Base-by-base conservation (phyloP, 108 stramenopile species). In the Skeletonema marinoi region DNA sequence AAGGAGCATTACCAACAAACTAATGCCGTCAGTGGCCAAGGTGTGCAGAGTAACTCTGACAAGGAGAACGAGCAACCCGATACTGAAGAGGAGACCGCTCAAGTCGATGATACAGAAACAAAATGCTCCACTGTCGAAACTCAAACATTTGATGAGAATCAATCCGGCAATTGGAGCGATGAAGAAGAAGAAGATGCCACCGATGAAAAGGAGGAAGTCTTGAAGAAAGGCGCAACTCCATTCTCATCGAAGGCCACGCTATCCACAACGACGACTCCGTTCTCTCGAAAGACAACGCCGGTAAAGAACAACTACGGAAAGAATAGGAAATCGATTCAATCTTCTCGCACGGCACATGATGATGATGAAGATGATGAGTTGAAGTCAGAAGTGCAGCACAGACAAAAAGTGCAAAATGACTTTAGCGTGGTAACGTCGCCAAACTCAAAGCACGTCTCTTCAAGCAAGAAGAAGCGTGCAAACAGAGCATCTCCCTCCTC, bases 231-330 rank as follows among this genome's bases (percentile, higher is more conserved):
- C 25, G 54, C 54, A 8, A 56, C 54, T 56, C 54, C 54, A 25
- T 56, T 56, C 54, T 56, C 54, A 10, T 56, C 54, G 8, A 56
- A 56, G 54, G 54, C 21, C 1, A 21, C 21, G 25, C 21, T 25
- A 10, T 74, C 73, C 3, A 35, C 64, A 51, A 62, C 46, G 8
- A 65, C 63, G 32, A 64, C 73, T 35, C 73, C 73, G 4, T 74
- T 74, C 36, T 65, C 73, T 46, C 63, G 64, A 38, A 74, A 65
- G 63, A 35, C 64, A 39, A 74, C 73, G 13, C 73, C 73, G 32
- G 35, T 54, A n/a, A 36, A 74, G 61, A 64, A 65, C 64, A 74
- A 74, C 63, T 38, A 65, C 38, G 73, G 44, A 41, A 65, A 65
- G 46, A 74, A 65, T 25, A 64, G 32, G 51, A 30, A 62, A 32